Evolutionary conservation across 495 filamentous ascomycete species (phyloP).

Genomic region (Aspergillus ostianus): DNA sequence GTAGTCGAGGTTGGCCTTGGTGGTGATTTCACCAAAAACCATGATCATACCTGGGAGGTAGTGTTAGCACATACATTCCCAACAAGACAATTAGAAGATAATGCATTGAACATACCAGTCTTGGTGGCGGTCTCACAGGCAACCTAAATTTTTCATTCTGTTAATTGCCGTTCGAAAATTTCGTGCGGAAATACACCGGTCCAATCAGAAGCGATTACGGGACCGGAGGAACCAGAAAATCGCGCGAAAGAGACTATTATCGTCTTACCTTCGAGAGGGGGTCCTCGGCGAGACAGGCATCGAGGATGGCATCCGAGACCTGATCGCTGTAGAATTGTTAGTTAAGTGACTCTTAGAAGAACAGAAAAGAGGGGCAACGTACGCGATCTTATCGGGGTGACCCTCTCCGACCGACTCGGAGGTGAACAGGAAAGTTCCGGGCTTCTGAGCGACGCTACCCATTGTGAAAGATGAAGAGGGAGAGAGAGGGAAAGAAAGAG

Average conservation of each 20-base stretch:
- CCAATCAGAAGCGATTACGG: conserved; percentile 7
- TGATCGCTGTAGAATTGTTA: conserved; percentile 64
- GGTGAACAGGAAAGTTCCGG: conserved; percentile 94
- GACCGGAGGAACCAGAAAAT: conserved; percentile 3
- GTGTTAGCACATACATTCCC: conserved; percentile 6
- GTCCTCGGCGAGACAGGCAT: conserved; percentile 91
- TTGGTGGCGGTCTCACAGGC: conserved; percentile 99
- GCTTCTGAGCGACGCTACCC: conserved; percentile 55
- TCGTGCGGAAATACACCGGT: conserved; percentile 9
- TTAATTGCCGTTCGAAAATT: conserved; percentile 7
- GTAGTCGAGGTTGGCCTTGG: conserved; percentile 92
- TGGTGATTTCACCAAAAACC: conserved; percentile 99
- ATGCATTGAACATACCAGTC: conserved; percentile 60
- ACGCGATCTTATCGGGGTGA: conserved; percentile 96
- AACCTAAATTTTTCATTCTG: conserved; percentile 41
- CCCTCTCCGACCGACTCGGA: conserved; percentile 98
- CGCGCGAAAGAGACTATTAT: neutral
- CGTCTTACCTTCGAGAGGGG: conserved; percentile 81
- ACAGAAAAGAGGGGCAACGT: conserved; percentile 28
- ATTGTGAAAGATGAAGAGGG: conserved; percentile 48
- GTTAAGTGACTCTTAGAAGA: conserved; percentile 3
- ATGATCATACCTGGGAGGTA: conserved; percentile 76
- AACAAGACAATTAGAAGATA: conserved; percentile 9
- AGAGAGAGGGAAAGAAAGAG: conserved; percentile 19
- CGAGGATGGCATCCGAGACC: conserved; percentile 97